Conservation (phyloP, 306 rosid genomes). For the Alnus rubra region DNA sequence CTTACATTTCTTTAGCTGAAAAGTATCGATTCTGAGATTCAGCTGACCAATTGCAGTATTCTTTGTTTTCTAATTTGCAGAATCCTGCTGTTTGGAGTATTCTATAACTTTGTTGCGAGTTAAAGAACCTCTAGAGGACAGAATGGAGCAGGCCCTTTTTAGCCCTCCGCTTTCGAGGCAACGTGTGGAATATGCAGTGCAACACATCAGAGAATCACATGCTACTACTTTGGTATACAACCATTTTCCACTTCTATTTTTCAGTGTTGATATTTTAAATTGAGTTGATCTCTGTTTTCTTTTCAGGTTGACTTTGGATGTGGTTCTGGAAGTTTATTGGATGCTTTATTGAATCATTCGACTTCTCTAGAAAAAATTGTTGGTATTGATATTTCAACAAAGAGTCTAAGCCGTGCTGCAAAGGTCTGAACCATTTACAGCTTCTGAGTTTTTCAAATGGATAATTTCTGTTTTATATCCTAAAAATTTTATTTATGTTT, state of each 20-base stretch:
- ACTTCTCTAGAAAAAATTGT: constrained; percentile 77
- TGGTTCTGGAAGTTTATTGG: constrained; percentile 98
- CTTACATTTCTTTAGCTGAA: background rate
- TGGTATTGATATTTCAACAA: constrained; percentile 86
- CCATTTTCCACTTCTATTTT: constrained; percentile 20
- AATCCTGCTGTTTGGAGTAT: constrained; percentile 61
- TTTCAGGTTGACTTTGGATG: constrained; percentile 96
- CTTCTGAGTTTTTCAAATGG: constrained; percentile 12
- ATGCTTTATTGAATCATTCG: constrained; percentile 69
- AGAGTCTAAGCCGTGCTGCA: constrained; percentile 87
- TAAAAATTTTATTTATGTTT: constrained; percentile 10
- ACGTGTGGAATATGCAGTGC: constrained; percentile 91
- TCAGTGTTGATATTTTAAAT: constrained; percentile 15
- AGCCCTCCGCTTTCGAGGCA: constrained; percentile 97
- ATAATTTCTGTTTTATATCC: background rate
- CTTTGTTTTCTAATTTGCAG: constrained; percentile 40
- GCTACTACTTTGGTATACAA: constrained; percentile 71
- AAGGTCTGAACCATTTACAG: constrained; percentile 53
- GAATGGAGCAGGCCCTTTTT: constrained; percentile 96
- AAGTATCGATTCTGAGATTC: constrained; percentile 9
- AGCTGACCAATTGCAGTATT: background rate
- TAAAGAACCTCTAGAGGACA: constrained; percentile 87
- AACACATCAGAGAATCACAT: constrained; percentile 61
- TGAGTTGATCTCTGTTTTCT: constrained; percentile 36
- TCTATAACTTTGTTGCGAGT: constrained; percentile 54